Conservation (phyloP, 2,329 filamentous ascomycete genomes). For the Hypoxylon sp. region DNA sequence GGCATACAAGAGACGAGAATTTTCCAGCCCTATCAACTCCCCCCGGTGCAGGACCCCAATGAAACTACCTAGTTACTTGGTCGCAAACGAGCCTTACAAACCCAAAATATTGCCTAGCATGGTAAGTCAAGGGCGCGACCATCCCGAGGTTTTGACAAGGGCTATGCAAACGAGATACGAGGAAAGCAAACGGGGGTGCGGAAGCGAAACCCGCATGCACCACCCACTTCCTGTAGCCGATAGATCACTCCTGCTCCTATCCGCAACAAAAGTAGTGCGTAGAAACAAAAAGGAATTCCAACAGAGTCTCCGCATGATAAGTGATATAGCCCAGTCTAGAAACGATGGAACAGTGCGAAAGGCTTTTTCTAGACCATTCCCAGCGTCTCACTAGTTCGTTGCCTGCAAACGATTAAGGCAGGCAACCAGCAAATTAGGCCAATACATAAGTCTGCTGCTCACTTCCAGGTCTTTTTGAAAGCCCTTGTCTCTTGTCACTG, state of each 20-base stretch:
- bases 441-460: neutral
- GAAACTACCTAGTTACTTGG: too few relatives aligned
- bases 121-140: neutral
- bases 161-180: slow-evolving; percentile 6
- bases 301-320: too few relatives aligned
- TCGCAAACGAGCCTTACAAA: neutral
- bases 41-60: too few relatives aligned
- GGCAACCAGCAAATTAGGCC: neutral
- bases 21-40: too few relatives aligned
- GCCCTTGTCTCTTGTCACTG: too few relatives aligned
- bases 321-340: neutral
- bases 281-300: slow-evolving; percentile 2
- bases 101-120: neutral
- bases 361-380: too few relatives aligned
- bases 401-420: neutral
- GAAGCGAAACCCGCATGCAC: neutral
- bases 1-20: neutral
- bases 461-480: too few relatives aligned
- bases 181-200: neutral
- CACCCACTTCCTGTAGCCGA: neutral
- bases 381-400: too few relatives aligned
- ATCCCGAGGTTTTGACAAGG: neutral
- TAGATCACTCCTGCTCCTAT: slow-evolving; percentile 7
- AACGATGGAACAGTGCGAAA: neutral
- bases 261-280: slow-evolving; percentile 8